Evolutionary conservation across 257 asterid species (phyloP), one percentile per base, ranked within the genome.

Genomic region (Solanum dulcamara): DNA sequence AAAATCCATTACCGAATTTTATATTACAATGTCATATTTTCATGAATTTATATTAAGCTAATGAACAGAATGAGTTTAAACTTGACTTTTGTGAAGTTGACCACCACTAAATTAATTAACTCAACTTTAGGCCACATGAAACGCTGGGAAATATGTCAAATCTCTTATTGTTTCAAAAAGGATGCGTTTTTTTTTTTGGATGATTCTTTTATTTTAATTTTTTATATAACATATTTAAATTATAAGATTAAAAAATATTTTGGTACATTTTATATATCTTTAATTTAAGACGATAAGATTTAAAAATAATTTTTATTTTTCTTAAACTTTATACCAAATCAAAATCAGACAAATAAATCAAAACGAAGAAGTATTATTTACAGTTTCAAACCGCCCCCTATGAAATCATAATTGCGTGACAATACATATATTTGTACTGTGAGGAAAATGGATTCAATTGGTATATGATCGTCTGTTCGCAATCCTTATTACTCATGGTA

Each of bases 181-280:
- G 5, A 37, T 37, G 4, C 4, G 37, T 37, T 5, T 6, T 37
- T 35, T 37, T 8, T 0, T 53, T 53, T 57, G 0, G 7, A 0
- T 57, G 4, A 10, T 14, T 57, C 14, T 57, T 57, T 57, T 22
- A 10, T 57, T 57, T 0, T n/a, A 57, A 57, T 1, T 10, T 57
- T n/a, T 55, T 4, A 55, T 55, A 22, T 22, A 6, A 10, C 13
- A 22, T 2, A 14, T 57, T 8, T 37, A 37, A 1, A 37, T 1
- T 37, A 0, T 1, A 57, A 22, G 0, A 57, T n/a, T 57, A 57
- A 4, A 57, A 2, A 57, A 57, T 22, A n/a, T 1, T n/a, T 4
- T 10, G 30, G 14, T 57, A 2, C 2, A 57, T 57, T n/a, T 5
- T 9, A 22, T 57, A 22, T 22, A n/a, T n/a, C 30, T 22, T 57